These are phyloP conservation scores for Phytophthora melonis DNA, from an alignment of 352 stramenopile species.

Conservation along the genomic window DNA sequence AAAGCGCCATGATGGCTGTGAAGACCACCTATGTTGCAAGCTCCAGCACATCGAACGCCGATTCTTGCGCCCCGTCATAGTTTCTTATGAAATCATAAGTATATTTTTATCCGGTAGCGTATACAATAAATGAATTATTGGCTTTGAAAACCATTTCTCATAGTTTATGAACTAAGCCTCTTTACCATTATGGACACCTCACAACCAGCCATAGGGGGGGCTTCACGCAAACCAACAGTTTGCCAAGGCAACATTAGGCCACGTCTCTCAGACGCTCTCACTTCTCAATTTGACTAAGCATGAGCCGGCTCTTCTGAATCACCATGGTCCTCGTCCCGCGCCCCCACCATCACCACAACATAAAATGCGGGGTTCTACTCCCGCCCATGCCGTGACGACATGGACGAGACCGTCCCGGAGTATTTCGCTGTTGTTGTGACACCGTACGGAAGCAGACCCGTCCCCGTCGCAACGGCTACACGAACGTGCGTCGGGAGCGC, in stretches of 20 bases:
- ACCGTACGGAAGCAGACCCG: constrained; percentile 13
- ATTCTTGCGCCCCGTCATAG: no score
- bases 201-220: not conserved
- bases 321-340: constrained; percentile 3
- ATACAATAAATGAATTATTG: not conserved
- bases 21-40: no score
- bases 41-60: no score
- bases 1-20: no score
- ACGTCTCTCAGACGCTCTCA: not conserved
- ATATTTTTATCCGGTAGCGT: not conserved
- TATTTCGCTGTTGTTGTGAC: constrained; percentile 17
- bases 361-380: constrained; percentile 18
- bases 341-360: not conserved
- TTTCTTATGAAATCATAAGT: not conserved
- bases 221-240: not conserved
- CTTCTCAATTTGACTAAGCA: not conserved
- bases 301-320: no score
- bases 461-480: constrained; percentile 7
- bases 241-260: not conserved
- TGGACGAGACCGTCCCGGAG: constrained; percentile 21
- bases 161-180: not conserved
- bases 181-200: not conserved
- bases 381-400: constrained; percentile 12
- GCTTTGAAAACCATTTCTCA: not conserved
- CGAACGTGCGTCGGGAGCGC: constrained; percentile 1